Evolutionary conservation across 208 protist genomes (phyloP).

Genomic region (Leishmania aethiopica): DNA sequence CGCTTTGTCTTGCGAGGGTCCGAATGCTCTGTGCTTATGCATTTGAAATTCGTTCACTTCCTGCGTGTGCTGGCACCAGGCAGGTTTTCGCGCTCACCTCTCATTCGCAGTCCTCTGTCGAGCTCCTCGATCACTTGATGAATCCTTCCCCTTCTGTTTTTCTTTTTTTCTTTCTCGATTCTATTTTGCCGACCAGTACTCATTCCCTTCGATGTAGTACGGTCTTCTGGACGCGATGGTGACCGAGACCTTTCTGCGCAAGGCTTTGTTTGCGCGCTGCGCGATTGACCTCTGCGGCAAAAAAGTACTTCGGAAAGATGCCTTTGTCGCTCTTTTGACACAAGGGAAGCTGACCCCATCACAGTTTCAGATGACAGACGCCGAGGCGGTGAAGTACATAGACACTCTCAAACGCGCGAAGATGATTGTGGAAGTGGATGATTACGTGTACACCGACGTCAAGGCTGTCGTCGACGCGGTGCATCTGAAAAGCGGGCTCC

Average conservation of each 20-base stretch:
- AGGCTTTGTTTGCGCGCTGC: slow-evolving; percentile 23
- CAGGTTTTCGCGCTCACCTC: neutral
- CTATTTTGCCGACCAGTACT: neutral
- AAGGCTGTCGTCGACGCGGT: slow-evolving; percentile 59
- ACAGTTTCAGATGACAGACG: slow-evolving; percentile 42
- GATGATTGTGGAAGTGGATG: slow-evolving; percentile 36
- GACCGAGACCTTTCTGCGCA: slow-evolving; percentile 19
- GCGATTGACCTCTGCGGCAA: slow-evolving; percentile 28
- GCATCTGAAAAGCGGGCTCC: slow-evolving; percentile 47
- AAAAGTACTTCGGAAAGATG: slow-evolving; percentile 27
- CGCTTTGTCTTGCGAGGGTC: neutral
- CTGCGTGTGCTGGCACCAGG: neutral
- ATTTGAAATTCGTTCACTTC: neutral
- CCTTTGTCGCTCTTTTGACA: slow-evolving; percentile 51
- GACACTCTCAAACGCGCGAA: slow-evolving; percentile 36
- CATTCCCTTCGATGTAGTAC: neutral
- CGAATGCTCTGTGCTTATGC: neutral
- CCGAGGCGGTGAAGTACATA: slow-evolving; percentile 51
- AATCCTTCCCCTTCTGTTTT: neutral
- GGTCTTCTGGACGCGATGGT: neutral
- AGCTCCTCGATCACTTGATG: neutral
- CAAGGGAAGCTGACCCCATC: slow-evolving; percentile 33
- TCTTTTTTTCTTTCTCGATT: neutral
- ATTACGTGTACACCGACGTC: slow-evolving; percentile 45
- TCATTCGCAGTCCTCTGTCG: neutral